A percentile compares a stretch with the other conserved stretches of the same genome.
These are phyloP conservation scores for Fistulifera pelliculosa DNA, from an alignment of 108 stramenopile genomes.

Conservation along the genomic window DNA sequence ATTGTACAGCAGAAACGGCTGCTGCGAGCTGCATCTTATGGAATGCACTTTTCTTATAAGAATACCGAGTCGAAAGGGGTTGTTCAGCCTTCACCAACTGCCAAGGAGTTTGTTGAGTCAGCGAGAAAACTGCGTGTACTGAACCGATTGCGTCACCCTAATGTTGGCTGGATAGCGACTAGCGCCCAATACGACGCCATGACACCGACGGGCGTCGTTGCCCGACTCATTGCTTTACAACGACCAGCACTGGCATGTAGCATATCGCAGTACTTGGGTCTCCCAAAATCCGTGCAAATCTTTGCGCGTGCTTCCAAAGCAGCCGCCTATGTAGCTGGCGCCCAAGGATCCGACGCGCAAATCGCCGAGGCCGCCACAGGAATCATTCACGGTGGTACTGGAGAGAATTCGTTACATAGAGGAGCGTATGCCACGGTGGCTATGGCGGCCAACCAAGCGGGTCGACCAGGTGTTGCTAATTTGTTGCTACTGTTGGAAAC, in stretches of 20 bases:
- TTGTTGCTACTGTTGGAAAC: constrained; percentile 66
- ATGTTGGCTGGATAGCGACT: constrained; percentile 79
- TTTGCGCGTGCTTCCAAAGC: constrained; percentile 72
- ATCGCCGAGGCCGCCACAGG: constrained; percentile 61
- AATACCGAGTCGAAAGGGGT: constrained; percentile 26
- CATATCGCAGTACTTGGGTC: constrained; percentile 50
- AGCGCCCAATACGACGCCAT: constrained; percentile 79
- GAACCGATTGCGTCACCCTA: constrained; percentile 69
- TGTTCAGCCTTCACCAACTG: constrained; percentile 41
- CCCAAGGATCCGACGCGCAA: constrained; percentile 39
- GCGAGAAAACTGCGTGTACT: constrained; percentile 75
- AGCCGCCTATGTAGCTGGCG: constrained; percentile 40
- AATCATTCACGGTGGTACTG: constrained; percentile 46
- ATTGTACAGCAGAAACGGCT: constrained; percentile 76
- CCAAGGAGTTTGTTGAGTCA: constrained; percentile 58
- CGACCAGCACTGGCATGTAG: constrained; percentile 63
- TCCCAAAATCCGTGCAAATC: constrained; percentile 57
- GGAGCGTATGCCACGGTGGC: constrained; percentile 77
- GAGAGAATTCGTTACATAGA: constrained; percentile 38
- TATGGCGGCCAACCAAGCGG: constrained; percentile 62
- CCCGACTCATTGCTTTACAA: constrained; percentile 54
- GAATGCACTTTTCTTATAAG: constrained; percentile 83
- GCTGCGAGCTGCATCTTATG: constrained; percentile 88
- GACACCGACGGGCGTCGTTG: constrained; percentile 66
- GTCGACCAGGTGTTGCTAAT: constrained; percentile 68